A percentile compares a stretch with the other conserved stretches of the same genome.
phyloP scores from a whole-genome alignment of 805 yeast species.

The Wilhelminamyces savonicus region DNA sequence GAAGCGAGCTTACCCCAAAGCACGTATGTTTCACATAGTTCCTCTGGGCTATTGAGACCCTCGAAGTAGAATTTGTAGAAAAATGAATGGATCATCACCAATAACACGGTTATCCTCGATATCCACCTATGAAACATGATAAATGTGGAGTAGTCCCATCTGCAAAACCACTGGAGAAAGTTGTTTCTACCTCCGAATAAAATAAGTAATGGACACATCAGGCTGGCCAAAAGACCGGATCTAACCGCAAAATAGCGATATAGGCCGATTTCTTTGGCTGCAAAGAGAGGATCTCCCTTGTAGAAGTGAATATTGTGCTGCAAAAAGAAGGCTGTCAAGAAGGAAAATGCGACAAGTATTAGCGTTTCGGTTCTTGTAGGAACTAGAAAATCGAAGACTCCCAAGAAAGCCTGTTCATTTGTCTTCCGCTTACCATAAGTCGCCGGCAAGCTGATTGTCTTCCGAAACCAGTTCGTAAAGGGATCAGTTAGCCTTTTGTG shows the following conservation, averaged over 20 bases:
- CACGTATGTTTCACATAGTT: conserved; percentile 5
- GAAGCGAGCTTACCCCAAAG: conserved; percentile 9
- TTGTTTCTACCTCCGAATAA: conserved; percentile 26
- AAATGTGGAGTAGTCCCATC: conserved; percentile 42
- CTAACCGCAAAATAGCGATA: conserved; percentile 5
- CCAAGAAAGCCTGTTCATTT: conserved; percentile 13
- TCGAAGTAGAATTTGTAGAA: conserved; percentile 1
- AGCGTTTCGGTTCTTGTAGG: conserved; percentile 10
- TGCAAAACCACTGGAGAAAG: conserved; percentile 28
- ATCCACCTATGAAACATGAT: conserved; percentile 54
- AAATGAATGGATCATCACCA: conserved; percentile 36
- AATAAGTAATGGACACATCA: conserved; percentile 25
- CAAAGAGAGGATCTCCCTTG: conserved; percentile 8
- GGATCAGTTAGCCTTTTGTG: conserved; percentile 18
- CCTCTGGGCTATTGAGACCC: not conserved
- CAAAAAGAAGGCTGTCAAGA: conserved; percentile 1
- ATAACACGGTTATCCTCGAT: conserved; percentile 37
- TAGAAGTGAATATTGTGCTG: conserved; percentile 5
- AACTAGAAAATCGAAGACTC: conserved; percentile 21
- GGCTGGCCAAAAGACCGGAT: conserved; percentile 17
- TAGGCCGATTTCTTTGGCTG: not conserved
- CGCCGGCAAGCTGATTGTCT: conserved; percentile 35
- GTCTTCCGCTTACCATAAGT: conserved; percentile 21
- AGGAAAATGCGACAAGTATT: conserved; percentile 4
- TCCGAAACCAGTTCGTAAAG: conserved; percentile 25